Percentiles rank a stretch among this genome's conserved stretches.
Evolutionary conservation across 116 monocot genomes (phyloP).

Genomic region (Phalaenopsis hybrid): DNA sequence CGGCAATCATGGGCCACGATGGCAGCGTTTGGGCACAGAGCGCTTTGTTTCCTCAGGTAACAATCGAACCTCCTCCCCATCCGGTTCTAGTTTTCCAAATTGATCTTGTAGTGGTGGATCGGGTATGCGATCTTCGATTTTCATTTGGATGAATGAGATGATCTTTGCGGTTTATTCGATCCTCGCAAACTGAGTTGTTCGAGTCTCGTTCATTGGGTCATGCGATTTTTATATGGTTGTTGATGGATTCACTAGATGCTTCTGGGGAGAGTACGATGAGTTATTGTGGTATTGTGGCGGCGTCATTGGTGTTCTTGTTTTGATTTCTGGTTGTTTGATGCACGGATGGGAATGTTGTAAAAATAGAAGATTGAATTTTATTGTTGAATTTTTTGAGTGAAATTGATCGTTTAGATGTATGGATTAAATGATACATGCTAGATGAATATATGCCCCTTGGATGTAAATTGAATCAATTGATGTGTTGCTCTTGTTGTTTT

Average conservation of each 20-base stretch:
- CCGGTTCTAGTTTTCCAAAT: background rate
- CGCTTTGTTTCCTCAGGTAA: slow-evolving; percentile 14
- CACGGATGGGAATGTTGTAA: no score
- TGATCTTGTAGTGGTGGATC: background rate
- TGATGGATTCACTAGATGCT: background rate
- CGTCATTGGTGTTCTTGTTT: background rate
- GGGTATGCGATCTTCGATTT: background rate
- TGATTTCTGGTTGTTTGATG: background rate
- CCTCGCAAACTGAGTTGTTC: no score
- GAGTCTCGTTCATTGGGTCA: no score
- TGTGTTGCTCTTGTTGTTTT: background rate
- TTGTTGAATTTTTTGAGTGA: background rate
- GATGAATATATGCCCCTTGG: background rate
- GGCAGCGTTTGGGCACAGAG: slow-evolving; percentile 23
- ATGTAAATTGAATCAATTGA: background rate
- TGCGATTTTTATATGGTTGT: background rate
- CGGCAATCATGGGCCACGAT: slow-evolving; percentile 20
- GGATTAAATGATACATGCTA: background rate
- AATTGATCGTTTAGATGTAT: background rate
- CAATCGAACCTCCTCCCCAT: background rate
- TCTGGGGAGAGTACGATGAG: background rate
- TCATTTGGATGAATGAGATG: background rate
- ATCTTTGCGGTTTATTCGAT: no score
- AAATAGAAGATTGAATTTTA: background rate
- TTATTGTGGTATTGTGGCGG: background rate